Evolutionary conservation across 2,329 filamentous ascomycete species (phyloP), one percentile per base, ranked within the genome.

Genomic region (Fragosphaeria purpurea): DNA sequence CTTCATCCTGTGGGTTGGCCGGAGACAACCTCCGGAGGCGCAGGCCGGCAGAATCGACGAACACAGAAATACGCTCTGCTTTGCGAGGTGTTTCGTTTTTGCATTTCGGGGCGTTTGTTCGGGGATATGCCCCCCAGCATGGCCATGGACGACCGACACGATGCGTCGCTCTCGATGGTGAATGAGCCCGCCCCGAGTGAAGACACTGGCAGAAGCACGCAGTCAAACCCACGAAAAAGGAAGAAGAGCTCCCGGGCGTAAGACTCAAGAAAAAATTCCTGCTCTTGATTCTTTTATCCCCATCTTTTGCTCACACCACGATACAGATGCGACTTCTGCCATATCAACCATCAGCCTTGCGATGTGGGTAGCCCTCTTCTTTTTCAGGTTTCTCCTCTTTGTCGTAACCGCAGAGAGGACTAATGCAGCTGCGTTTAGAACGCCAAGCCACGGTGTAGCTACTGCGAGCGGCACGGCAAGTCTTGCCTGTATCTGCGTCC

Each of bases 261-360:
- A 49, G 63, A 62, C 35, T 7, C 11, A 43, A 37, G 32, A 31
- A 8, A 12, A 13, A 34, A 6, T 10, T 10, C 31, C 30, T n/a
- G 6, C 41, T 5, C 34, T 9, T 43, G 13, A 40, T 8, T 3
- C 22, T 22, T 22, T 22, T 22, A 2, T 22, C 22, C 22, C 22
- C 22, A 22, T 2, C 22, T 22, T 22, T 22, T 22, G 22, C 22
- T 22, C 22, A 22, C 22, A 22, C 22, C 22, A 22, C 3, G 22
- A 22, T 22, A 22, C 51, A 73, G 70, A 48, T 72, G 70, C 60
- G 70, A 72, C 60, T 70, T 70, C 44, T 72, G 70, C 54, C 71
- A 72, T 54, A 66, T 69, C 48, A 70, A 72, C 57, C 70, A 72
- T 53, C 70, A 72, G 59, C 70, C 70, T 6, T 73, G 70, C 58